A percentile compares a stretch with the other conserved stretches of the same genome.
phyloP scores from a whole-genome alignment of 1,139 yeast genomes.

The Debaryomyces psychrophilus region DNA sequence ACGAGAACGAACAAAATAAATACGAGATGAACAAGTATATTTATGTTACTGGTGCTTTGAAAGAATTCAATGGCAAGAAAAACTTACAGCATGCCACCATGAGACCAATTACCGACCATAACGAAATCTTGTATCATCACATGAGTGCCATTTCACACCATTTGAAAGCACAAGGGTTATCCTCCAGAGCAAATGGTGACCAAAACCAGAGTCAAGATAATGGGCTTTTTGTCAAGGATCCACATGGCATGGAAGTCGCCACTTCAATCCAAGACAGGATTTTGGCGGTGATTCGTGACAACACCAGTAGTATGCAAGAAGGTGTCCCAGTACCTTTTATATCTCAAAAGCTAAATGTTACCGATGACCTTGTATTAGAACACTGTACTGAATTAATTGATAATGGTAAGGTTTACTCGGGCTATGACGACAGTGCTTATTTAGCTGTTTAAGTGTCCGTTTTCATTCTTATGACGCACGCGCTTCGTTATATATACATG shows the following conservation, averaged over 20 bases:
- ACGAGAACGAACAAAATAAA: constrained; percentile 38
- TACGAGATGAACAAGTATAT: constrained; percentile 54
- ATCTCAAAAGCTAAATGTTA: constrained; percentile 56
- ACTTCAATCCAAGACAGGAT: constrained; percentile 46
- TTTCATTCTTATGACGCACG: not conserved
- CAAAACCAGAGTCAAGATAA: constrained; percentile 20
- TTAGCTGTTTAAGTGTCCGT: constrained; percentile 47
- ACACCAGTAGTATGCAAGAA: constrained; percentile 63
- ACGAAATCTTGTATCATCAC: constrained; percentile 77
- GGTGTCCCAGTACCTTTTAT: constrained; percentile 71
- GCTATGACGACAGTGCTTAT: constrained; percentile 65
- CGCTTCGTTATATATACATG: not conserved
- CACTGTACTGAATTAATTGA: constrained; percentile 60
- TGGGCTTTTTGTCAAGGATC: constrained; percentile 52
- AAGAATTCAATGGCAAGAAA: constrained; percentile 68
- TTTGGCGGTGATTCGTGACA: constrained; percentile 50
- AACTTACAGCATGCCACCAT: constrained; percentile 68
- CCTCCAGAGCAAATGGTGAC: constrained; percentile 16
- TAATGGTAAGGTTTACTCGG: constrained; percentile 66
- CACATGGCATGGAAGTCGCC: constrained; percentile 28
- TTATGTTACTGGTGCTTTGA: constrained; percentile 70
- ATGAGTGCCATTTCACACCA: constrained; percentile 71
- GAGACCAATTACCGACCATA: constrained; percentile 64
- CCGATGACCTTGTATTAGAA: constrained; percentile 50
- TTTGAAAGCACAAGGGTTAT: constrained; percentile 51